These are phyloP conservation scores for Emydomyces testavorans DNA, from an alignment of 2,329 filamentous ascomycete genomes.

Conservation along the genomic window DNA sequence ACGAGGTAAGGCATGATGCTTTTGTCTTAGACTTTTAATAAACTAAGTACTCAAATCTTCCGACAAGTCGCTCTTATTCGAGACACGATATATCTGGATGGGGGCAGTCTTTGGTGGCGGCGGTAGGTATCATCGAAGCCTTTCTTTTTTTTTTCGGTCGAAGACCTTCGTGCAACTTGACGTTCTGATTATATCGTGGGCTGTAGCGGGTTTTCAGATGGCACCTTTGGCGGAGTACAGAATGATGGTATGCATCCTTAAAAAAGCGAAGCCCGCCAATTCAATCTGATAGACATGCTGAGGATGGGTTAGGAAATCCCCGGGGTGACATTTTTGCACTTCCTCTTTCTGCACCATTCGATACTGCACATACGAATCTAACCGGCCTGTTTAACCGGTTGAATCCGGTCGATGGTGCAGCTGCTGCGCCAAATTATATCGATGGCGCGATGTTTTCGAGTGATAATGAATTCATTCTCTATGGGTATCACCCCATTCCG, in stretches of 20 bases:
- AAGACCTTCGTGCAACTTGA: too few species aligned
- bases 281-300: neutral
- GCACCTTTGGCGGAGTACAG: slow-evolving; percentile 21
- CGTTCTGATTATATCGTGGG: too few species aligned
- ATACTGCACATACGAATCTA: slow-evolving; percentile 40
- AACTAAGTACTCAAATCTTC: slow-evolving; percentile 14
- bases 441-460: slow-evolving; percentile 58
- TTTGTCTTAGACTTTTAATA: neutral
- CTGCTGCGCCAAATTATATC: slow-evolving; percentile 44
- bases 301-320: slow-evolving; percentile 37
- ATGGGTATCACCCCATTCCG: slow-evolving; percentile 37
- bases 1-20: slow-evolving; percentile 25
- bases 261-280: neutral
- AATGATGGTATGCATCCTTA: slow-evolving; percentile 34
- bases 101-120: slow-evolving; percentile 47
- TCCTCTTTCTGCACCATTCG: slow-evolving; percentile 49
- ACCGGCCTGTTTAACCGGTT: slow-evolving; percentile 41
- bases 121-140: slow-evolving; percentile 22
- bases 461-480: slow-evolving; percentile 51
- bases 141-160: too few species aligned
- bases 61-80: slow-evolving; percentile 44
- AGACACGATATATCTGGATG: slow-evolving; percentile 56
- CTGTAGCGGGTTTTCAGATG: slow-evolving; percentile 42
- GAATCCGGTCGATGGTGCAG: slow-evolving; percentile 39
- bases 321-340: slow-evolving; percentile 46